These are phyloP conservation scores for Leptographium procerum DNA, from an alignment of 2,329 filamentous ascomycete species.

Conservation along the genomic window DNA sequence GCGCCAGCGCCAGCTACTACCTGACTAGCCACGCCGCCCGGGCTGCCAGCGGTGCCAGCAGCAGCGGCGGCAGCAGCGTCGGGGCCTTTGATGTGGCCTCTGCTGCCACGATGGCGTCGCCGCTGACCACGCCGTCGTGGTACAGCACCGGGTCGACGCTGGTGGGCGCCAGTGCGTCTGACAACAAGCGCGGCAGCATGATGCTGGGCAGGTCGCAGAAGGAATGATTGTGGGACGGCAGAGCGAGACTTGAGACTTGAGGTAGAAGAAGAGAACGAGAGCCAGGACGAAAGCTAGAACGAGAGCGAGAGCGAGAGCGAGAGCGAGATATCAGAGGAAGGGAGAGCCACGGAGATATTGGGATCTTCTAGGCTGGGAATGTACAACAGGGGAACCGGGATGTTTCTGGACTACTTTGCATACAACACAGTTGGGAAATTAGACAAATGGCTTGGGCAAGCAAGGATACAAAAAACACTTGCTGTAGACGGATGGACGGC, in stretches of 20 bases:
- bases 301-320: too few species aligned
- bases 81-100: background rate
- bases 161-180: background rate
- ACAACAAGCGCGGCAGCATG: background rate
- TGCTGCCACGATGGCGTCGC: background rate
- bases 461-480: too few species aligned
- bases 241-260: background rate
- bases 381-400: background rate
- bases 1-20: background rate
- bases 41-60: background rate
- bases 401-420: background rate
- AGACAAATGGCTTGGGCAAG: background rate
- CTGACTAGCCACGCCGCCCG: background rate
- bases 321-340: too few species aligned
- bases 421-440: background rate
- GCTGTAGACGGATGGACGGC: background rate
- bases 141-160: background rate
- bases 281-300: too few species aligned
- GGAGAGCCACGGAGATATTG: too few species aligned
- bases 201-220: background rate
- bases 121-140: background rate
- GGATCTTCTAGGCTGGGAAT: background rate
- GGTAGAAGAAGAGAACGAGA: background rate
- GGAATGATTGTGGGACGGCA: background rate
- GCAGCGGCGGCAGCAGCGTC: background rate